Percentiles rank a stretch among this genome's conserved stretches.
Conservation (phyloP, 768 basidiomycete genomes). For the Tylopilus intermedius region DNA sequence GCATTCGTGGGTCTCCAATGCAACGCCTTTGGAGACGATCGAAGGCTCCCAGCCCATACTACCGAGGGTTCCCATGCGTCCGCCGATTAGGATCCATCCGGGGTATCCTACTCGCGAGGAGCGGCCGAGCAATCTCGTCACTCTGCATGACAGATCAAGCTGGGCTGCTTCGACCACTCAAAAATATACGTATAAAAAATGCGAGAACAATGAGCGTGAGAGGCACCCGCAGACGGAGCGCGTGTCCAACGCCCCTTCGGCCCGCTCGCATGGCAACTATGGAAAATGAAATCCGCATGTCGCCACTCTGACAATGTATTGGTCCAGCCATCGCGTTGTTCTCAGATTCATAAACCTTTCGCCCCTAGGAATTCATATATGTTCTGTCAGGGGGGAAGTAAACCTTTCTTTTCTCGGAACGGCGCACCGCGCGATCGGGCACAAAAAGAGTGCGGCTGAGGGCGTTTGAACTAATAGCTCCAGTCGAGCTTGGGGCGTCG, state of each 20-base stretch:
- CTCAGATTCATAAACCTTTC: constrained; percentile 12
- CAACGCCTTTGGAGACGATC: not conserved
- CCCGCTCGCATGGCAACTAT: not conserved
- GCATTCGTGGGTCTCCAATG: constrained; percentile 4
- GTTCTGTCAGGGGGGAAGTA: not conserved
- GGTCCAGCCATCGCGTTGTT: not conserved
- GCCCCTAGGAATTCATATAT: not conserved
- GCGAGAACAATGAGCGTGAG: constrained; percentile 1
- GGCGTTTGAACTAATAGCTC: not conserved
- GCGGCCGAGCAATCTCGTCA: not conserved
- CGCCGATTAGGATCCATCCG: no score
- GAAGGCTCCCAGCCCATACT: no score
- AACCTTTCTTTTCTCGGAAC: not conserved
- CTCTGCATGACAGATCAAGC: not conserved
- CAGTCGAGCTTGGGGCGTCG: not conserved
- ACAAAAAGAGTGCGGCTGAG: not conserved
- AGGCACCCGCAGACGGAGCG: not conserved
- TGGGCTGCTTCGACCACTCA: not conserved
- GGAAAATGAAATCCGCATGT: constrained; percentile 7
- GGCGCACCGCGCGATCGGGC: not conserved
- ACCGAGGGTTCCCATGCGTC: not conserved
- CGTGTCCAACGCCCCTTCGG: not conserved
- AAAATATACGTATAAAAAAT: no score
- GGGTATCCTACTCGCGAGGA: not conserved
- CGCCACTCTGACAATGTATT: constrained; percentile 1